A percentile compares a stretch with the other conserved stretches of the same genome.
These are phyloP conservation scores for Teratosphaeria pseudoeucalypti DNA, from an alignment of 2,329 filamentous ascomycete genomes.

Conservation along the genomic window DNA sequence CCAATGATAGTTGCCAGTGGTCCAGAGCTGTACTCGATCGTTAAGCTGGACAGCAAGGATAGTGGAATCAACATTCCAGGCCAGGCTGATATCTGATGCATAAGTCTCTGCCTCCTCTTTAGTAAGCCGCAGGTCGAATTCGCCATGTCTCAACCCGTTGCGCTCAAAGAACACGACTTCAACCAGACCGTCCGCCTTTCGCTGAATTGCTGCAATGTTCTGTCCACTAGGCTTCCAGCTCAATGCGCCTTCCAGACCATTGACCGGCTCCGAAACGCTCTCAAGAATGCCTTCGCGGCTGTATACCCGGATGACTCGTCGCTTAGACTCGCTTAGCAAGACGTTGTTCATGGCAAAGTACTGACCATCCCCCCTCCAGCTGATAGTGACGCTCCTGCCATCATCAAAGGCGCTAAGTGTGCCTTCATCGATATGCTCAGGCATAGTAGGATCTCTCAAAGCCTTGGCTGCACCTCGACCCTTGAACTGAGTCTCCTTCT, in stretches of 20 bases:
- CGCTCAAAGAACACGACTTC: slow-evolving; percentile 93
- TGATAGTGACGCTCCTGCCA: slow-evolving; percentile 55
- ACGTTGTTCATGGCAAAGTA: slow-evolving; percentile 79
- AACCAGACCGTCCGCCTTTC: slow-evolving; percentile 49
- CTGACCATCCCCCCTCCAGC: slow-evolving; percentile 89
- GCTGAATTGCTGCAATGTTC: slow-evolving; percentile 75
- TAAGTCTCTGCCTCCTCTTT: slow-evolving; percentile 47
- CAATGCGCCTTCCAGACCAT: slow-evolving; percentile 74
- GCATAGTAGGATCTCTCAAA: slow-evolving; percentile 84
- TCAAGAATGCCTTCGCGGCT: slow-evolving; percentile 83
- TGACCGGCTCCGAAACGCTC: slow-evolving; percentile 88
- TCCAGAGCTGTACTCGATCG: slow-evolving; percentile 83
- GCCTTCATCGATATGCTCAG: slow-evolving; percentile 82
- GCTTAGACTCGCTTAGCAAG: slow-evolving; percentile 55
- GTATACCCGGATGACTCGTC: slow-evolving; percentile 80
- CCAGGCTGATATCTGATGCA: slow-evolving; percentile 52
- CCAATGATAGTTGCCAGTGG: slow-evolving; percentile 95
- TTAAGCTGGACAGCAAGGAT: slow-evolving; percentile 72
- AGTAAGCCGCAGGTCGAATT: slow-evolving; percentile 69
- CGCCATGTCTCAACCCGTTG: slow-evolving; percentile 91
- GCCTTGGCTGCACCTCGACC: slow-evolving; percentile 62
- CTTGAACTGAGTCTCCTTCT: slow-evolving; percentile 95
- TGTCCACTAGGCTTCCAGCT: slow-evolving; percentile 92
- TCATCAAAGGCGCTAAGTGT: slow-evolving; percentile 65
- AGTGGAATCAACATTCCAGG: slow-evolving; percentile 88